A percentile compares a stretch with the other conserved stretches of the same genome.
Conservation (phyloP, 164 flowering plant genomes). For the Echeveria elegans region DNA sequence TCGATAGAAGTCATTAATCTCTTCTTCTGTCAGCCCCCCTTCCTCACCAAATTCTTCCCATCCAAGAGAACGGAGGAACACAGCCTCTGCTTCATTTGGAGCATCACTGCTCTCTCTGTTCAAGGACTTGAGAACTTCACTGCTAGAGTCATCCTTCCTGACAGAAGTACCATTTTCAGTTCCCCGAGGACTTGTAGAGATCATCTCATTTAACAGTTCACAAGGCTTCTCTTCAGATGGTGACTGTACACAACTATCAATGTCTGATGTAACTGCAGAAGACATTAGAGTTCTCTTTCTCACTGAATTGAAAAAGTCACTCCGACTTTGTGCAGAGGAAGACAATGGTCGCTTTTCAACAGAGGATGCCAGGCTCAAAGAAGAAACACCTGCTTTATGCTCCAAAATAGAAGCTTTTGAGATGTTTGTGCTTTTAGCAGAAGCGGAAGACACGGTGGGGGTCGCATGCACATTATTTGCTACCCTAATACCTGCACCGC, state of each 20-base stretch:
- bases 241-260: conserved; percentile 26
- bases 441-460: conserved; percentile 29
- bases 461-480: conserved; percentile 9
- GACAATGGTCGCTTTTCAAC: conserved; percentile 50
- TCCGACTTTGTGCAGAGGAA: conserved; percentile 48
- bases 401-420: conserved; percentile 25
- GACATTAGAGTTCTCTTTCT: conserved; percentile 50
- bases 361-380: conserved; percentile 22
- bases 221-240: conserved; percentile 25
- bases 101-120: conserved; percentile 20
- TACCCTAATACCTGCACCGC: conserved; percentile 7
- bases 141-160: conserved; percentile 31
- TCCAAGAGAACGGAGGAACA: conserved; percentile 86
- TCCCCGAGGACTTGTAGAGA: conserved; percentile 21
- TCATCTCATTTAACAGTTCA: conserved; percentile 23
- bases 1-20: conserved; percentile 57
- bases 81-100: conserved; percentile 64
- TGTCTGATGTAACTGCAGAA: conserved; percentile 22
- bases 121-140: conserved; percentile 20
- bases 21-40: conserved; percentile 85
- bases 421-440: conserved; percentile 33
- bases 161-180: conserved; percentile 22
- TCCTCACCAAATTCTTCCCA: conserved; percentile 77
- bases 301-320: conserved; percentile 70
- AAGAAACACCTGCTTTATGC: conserved; percentile 33